Evolutionary conservation across 2,329 filamentous ascomycete species (phyloP).

Genomic region (Trichoderma gracile): DNA sequence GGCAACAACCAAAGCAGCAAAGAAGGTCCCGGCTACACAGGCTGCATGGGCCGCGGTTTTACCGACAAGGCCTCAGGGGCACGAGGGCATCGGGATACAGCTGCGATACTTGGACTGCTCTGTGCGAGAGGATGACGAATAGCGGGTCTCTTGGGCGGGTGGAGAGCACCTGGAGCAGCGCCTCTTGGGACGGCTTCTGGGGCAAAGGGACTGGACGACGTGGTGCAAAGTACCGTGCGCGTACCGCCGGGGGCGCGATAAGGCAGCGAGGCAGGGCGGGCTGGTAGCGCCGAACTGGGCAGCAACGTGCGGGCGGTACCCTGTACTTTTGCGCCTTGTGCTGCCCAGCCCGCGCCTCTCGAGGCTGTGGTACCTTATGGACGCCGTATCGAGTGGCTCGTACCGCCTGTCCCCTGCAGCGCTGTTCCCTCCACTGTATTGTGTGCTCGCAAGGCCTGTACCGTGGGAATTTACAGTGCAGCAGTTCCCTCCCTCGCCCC

Average conservation of each 20-base stretch:
- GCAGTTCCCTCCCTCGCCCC: no score
- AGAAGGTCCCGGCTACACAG: constrained; percentile 14
- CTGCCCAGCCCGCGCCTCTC: background rate
- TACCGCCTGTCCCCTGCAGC: background rate
- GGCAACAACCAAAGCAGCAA: no score
- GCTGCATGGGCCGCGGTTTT: constrained; percentile 20
- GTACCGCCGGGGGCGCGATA: constrained; percentile 22
- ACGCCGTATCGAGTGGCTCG: background rate
- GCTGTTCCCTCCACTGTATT: no score
- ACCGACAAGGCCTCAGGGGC: constrained; percentile 25
- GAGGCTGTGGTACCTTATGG: no score
- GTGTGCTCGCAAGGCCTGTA: no score
- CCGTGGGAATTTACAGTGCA: no score
- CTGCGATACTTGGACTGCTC: constrained; percentile 13
- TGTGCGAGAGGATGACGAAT: constrained; percentile 8
- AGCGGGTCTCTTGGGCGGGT: constrained; percentile 16
- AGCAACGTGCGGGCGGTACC: constrained; percentile 9
- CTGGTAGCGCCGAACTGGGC: constrained; percentile 19
- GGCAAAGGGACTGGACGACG: background rate
- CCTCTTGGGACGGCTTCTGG: background rate
- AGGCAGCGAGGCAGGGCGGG: constrained; percentile 7
- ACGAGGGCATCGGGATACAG: constrained; percentile 22
- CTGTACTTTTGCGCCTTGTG: background rate
- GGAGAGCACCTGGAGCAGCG: background rate
- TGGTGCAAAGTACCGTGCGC: background rate